Conservation (phyloP, 2,329 filamentous ascomycete genomes). For the Cercospora beticola region DNA sequence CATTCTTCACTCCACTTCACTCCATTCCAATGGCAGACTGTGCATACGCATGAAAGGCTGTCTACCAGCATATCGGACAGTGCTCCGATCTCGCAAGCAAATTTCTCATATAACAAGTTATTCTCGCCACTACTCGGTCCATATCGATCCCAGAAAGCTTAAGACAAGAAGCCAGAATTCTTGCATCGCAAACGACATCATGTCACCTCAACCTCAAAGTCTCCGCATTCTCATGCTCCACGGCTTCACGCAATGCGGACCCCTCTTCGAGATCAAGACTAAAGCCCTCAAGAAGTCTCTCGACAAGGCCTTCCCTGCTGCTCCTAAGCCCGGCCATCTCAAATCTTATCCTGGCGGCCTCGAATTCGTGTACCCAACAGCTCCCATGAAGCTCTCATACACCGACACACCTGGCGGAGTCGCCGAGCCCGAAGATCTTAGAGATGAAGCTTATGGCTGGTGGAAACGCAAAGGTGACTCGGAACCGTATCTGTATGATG, state of each 20-base stretch:
- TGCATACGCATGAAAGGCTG: background rate
- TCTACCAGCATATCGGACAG: background rate
- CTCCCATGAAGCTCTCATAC: slow-evolving; percentile 44
- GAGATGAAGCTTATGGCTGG: slow-evolving; percentile 72
- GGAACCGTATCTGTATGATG: slow-evolving; percentile 58
- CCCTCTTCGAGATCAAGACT: slow-evolving; percentile 83
- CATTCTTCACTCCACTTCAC: background rate
- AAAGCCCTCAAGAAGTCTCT: slow-evolving; percentile 81
- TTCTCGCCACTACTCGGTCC: background rate
- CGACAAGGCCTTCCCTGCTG: slow-evolving; percentile 66
- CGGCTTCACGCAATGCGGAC: slow-evolving; percentile 87
- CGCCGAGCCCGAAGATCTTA: slow-evolving; percentile 42
- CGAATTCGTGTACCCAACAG: slow-evolving; percentile 50
- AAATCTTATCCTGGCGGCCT: slow-evolving; percentile 41
- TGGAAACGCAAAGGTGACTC: slow-evolving; percentile 68
- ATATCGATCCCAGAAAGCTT: background rate
- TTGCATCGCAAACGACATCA: background rate
- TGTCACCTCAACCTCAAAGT: slow-evolving; percentile 22
- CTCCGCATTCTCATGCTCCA: slow-evolving; percentile 54
- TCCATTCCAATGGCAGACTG: background rate
- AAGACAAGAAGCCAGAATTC: background rate
- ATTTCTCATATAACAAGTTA: background rate
- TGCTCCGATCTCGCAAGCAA: background rate
- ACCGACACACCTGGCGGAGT: slow-evolving; percentile 61
- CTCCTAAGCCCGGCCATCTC: slow-evolving; percentile 49